These are phyloP conservation scores for Trametes villosa DNA, from an alignment of 768 basidiomycete species.

Conservation along the genomic window DNA sequence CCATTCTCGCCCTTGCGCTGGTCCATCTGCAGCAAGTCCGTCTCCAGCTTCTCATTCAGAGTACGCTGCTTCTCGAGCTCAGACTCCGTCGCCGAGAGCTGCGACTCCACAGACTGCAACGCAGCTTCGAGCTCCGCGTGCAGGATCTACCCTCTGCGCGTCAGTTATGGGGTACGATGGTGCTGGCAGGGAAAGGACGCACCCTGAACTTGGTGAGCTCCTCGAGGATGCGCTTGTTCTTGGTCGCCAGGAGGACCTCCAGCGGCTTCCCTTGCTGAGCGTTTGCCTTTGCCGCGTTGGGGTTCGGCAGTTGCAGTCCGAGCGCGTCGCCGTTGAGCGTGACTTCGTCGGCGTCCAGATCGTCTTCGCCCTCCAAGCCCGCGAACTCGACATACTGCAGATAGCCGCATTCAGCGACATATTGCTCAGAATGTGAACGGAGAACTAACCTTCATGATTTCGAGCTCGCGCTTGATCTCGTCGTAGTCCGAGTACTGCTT, in stretches of 20 bases:
- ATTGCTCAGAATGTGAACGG: not conserved
- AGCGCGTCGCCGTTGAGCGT: conserved; percentile 45
- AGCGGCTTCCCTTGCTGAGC: conserved; percentile 78
- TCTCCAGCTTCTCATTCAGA: conserved; percentile 91
- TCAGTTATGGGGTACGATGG: not conserved
- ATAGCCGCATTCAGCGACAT: not conserved
- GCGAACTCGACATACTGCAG: conserved; percentile 93
- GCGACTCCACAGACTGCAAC: conserved; percentile 57
- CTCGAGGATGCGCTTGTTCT: conserved; percentile 92
- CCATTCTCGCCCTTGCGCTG: conserved; percentile 48
- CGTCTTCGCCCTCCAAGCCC: conserved; percentile 76
- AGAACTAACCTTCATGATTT: conserved; percentile 89
- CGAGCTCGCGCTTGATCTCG: conserved; percentile 96
- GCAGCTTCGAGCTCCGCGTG: conserved; percentile 81
- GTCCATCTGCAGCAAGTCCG: conserved; percentile 84
- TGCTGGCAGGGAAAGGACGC: conserved; percentile 23
- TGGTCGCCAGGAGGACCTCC: conserved; percentile 87
- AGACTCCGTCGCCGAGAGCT: conserved; percentile 57
- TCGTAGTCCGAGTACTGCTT: conserved; percentile 87
- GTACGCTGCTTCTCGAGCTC: conserved; percentile 79
- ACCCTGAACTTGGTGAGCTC: conserved; percentile 92
- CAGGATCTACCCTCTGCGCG: conserved; percentile 59
- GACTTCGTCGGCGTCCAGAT: conserved; percentile 53
- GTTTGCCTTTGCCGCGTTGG: conserved; percentile 86
- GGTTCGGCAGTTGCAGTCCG: conserved; percentile 80